These are phyloP conservation scores for Phytophthora syringae DNA, from an alignment of 352 stramenopile genomes.

Conservation along the genomic window DNA sequence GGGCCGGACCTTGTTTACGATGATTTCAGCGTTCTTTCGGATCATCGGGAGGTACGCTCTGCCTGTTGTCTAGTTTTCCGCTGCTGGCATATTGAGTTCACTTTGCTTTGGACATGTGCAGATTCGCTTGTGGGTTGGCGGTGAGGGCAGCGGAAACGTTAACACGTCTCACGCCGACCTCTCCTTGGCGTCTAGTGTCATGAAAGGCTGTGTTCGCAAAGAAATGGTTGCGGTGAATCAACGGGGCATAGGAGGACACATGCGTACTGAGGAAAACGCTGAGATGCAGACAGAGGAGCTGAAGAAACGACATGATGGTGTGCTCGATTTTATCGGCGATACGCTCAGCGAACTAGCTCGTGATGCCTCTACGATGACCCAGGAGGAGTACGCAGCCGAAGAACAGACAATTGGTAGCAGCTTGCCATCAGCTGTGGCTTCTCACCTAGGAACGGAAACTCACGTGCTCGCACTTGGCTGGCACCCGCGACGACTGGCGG, in stretches of 20 bases:
- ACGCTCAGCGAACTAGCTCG: slow-evolving; percentile 20
- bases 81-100: slow-evolving; percentile 3
- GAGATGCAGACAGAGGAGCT: slow-evolving; percentile 1
- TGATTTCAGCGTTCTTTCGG: slow-evolving; percentile 83
- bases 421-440: slow-evolving; percentile 24
- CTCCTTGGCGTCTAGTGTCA: slow-evolving; percentile 32
- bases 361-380: slow-evolving; percentile 24
- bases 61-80: neutral
- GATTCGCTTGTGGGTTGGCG: slow-evolving; percentile 54
- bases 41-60: slow-evolving; percentile 67
- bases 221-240: slow-evolving; percentile 9
- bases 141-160: neutral
- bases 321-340: slow-evolving; percentile 39
- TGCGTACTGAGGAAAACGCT: neutral
- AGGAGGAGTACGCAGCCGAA: slow-evolving; percentile 17
- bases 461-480: slow-evolving; percentile 40
- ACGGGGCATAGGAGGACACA: neutral
- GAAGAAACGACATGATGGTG: slow-evolving; percentile 16
- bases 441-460: slow-evolving; percentile 24
- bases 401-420: slow-evolving; percentile 23
- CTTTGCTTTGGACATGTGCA: slow-evolving; percentile 25
- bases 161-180: slow-evolving; percentile 27
- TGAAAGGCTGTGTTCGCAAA: slow-evolving; percentile 65
- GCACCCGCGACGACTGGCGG: slow-evolving; percentile 16
- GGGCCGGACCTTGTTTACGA: slow-evolving; percentile 79